Evolutionary conservation across 2,329 filamentous ascomycete species (phyloP), one percentile per base, ranked within the genome.

Genomic region (Colletotrichum higginsianum): DNA sequence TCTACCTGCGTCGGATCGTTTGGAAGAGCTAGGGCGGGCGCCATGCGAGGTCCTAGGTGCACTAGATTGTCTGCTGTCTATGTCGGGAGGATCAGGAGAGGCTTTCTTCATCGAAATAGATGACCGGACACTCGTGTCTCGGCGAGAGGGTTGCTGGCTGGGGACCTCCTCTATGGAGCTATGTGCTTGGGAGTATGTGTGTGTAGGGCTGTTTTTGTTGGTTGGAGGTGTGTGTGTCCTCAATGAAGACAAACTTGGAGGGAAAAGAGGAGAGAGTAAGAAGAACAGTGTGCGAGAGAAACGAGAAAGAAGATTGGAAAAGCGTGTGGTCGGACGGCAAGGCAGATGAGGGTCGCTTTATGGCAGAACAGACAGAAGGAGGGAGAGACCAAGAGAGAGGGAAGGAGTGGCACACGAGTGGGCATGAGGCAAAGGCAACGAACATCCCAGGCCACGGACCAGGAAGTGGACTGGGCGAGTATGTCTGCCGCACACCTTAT

Each of bases 91-190:
- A 75, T 87, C 84, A 82, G 86, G 81, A 76, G 84, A 88, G 83
- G 83, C 82, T 86, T 89, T 83, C 87, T 89, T 90, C 89, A 91
- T 91, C 88, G 88, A 90, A 85, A 78, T 82, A 61, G 84, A 80
- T 77, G 40, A 71, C 69, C 61, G 70, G 70, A 72, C 70, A 72
- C 67, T 65, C 49, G 69, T 74, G 70, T 71, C 70, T 66, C 67
- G 70, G 70, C 35, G 46, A 42, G 50, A 60, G 63, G 13, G 63
- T 57, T 18, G 68, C 21, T 30, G 9, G 44, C 13, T 15, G 30
- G 30, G 18, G 35, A n/a, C 9, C 30, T 35, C 30, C 30, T 8
- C 35, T 38, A 11, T 35, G 18, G 23, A 53, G n/a, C n/a, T 26
- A 15, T 60, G 30, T 42, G n/a, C 30, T 60, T 38, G 23, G 18